These are phyloP conservation scores for Colletotrichum kahawae DNA, from an alignment of 2,329 filamentous ascomycete species.

Conservation along the genomic window DNA sequence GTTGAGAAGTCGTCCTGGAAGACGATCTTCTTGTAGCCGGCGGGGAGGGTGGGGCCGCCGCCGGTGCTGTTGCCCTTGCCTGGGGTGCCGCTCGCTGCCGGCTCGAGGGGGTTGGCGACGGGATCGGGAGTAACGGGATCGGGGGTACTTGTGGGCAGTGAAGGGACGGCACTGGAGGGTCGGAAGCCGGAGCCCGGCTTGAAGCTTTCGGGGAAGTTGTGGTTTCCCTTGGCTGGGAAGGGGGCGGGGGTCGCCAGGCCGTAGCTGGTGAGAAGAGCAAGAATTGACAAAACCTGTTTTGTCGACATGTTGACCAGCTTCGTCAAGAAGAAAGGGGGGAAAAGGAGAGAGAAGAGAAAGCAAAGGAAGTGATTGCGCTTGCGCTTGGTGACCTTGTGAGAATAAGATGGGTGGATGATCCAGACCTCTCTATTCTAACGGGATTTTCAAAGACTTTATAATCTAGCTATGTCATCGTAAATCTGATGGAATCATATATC, in stretches of 20 bases:
- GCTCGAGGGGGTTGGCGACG: not conserved
- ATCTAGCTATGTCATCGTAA: not conserved
- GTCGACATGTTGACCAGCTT: slow-evolving; percentile 7
- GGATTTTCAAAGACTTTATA: not conserved
- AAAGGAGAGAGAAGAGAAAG: not conserved
- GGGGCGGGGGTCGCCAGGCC: slow-evolving; percentile 5
- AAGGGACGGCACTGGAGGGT: not conserved
- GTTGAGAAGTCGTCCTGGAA: slow-evolving; percentile 35
- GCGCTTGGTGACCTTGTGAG: not conserved
- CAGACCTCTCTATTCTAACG: not conserved
- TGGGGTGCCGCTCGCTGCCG: not conserved
- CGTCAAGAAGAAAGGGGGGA: not conserved
- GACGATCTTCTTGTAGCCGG: slow-evolving; percentile 26
- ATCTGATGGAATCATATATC: not conserved
- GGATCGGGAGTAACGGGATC: not conserved
- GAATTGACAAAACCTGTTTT: slow-evolving; percentile 9
- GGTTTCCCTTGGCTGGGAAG: not conserved
- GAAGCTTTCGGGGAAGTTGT: not conserved
- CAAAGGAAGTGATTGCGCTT: not conserved
- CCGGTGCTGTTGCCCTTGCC: not conserved
- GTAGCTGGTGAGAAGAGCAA: slow-evolving; percentile 9
- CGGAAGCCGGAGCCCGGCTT: not conserved
- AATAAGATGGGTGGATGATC: not conserved
- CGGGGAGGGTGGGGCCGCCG: slow-evolving; percentile 3
- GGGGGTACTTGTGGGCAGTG: not conserved